Percentiles rank a stretch among this genome's conserved stretches.
Evolutionary conservation across 768 basidiomycete species (phyloP).

Genomic region (Kwoniella heveanensis): DNA sequence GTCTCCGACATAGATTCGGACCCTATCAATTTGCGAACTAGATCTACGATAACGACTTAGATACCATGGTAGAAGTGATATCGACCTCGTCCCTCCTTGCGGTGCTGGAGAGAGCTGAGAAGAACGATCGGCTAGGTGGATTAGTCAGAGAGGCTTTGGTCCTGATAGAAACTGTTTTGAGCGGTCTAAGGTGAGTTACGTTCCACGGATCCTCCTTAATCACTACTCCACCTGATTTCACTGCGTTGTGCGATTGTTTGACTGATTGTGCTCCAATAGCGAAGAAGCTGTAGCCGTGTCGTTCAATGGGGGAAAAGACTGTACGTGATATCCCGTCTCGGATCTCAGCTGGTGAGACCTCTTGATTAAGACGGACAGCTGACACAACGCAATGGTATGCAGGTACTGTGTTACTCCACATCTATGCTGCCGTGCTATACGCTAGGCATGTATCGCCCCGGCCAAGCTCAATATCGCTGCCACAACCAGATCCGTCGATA

Average conservation of each 20-base stretch:
- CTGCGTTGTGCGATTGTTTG: neutral
- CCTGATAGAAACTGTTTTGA: conserved; percentile 76
- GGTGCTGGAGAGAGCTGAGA: conserved; percentile 37
- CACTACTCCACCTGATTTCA: no score
- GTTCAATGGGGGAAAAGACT: conserved; percentile 99
- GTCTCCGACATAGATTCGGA: no score
- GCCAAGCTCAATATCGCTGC: neutral
- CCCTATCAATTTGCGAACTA: no score
- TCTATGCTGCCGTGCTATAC: conserved; percentile 73
- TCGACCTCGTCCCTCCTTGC: conserved; percentile 17
- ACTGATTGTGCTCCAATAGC: conserved; percentile 46
- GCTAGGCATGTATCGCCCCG: conserved; percentile 29
- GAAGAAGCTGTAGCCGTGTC: conserved; percentile 76
- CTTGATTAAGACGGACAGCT: neutral
- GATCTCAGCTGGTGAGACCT: neutral
- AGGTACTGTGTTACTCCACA: conserved; percentile 95
- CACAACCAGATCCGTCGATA: conserved; percentile 48
- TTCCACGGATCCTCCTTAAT: no score
- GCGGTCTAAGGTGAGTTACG: conserved; percentile 77
- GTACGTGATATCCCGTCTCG: conserved; percentile 58
- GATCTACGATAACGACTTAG: no score
- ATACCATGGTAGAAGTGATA: neutral
- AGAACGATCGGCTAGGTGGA: conserved; percentile 32
- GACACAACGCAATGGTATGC: neutral
- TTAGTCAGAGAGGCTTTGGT: conserved; percentile 72